Conservation (phyloP, 371 early-diverging fungal genomes). For the Zopfochytrium polystomum region DNA sequence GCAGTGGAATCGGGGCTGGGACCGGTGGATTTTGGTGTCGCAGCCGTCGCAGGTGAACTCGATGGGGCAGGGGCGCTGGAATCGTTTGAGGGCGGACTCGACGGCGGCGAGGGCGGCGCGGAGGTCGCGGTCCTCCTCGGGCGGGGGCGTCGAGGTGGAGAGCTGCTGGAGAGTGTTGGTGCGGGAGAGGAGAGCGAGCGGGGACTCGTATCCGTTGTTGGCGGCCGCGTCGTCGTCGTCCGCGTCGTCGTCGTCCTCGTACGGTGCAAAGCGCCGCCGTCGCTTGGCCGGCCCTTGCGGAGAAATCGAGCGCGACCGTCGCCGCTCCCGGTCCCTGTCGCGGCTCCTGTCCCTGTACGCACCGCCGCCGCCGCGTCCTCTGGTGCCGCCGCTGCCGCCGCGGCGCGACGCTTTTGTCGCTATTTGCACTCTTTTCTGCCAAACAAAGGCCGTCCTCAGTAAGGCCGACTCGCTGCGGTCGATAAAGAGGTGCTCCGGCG, state of each 20-base stretch:
- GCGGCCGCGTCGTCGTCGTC: no score
- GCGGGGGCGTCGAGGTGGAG: not conserved
- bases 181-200: no score
- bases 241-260: no score
- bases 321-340: not conserved
- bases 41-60: conserved; percentile 7
- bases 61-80: not conserved
- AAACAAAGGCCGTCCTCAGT: no score
- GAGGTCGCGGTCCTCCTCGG: not conserved
- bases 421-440: conserved; percentile 3
- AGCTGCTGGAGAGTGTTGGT: no score
- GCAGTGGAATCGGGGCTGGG: conserved; percentile 3
- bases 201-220: no score
- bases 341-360: no score
- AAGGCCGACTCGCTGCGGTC: no score
- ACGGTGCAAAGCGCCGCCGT: no score
- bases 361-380: not conserved
- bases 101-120: not conserved
- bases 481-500: no score
- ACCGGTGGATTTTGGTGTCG: not conserved
- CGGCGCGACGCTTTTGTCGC: not conserved
- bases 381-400: not conserved
- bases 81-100: not conserved
- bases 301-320: no score
- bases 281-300: no score